Percentiles rank a stretch among this genome's conserved stretches.
These are phyloP conservation scores for Nicotiana paniculata DNA, from an alignment of 257 asterid species.

Conservation along the genomic window DNA sequence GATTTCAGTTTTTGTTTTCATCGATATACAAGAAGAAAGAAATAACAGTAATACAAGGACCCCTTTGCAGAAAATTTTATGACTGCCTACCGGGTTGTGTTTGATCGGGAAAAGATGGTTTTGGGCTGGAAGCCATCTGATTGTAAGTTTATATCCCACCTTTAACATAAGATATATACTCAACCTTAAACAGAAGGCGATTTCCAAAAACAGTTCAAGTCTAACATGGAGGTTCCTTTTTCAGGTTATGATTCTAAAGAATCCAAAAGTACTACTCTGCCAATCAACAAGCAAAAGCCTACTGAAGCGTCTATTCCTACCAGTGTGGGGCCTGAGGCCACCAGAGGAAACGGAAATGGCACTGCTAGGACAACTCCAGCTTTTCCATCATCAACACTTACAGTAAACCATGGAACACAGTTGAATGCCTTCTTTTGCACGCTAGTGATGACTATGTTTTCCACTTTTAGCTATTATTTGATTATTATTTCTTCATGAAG, in stretches of 20 bases:
- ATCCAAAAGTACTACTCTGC: constrained; percentile 31
- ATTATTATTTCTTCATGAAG: constrained; percentile 37
- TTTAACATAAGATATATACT: background rate
- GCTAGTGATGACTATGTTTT: constrained; percentile 26
- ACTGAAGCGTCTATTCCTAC: constrained; percentile 57
- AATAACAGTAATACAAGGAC: background rate
- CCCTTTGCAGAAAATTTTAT: constrained; percentile 66
- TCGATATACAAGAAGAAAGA: background rate
- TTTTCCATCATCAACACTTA: constrained; percentile 19
- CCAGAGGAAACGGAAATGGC: constrained; percentile 26
- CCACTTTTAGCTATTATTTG: constrained; percentile 29
- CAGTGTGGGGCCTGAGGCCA: constrained; percentile 50
- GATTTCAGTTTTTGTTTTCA: background rate
- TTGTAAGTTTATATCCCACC: constrained; percentile 42
- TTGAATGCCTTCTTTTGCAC: constrained; percentile 19
- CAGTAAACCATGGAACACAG: constrained; percentile 31
- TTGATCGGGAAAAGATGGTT: constrained; percentile 79
- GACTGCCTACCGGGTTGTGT: constrained; percentile 69
- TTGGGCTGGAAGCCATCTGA: constrained; percentile 74
- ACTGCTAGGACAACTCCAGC: constrained; percentile 24
- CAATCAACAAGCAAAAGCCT: constrained; percentile 32
- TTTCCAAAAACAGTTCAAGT: background rate
- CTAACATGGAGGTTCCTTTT: background rate
- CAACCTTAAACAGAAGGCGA: no score
- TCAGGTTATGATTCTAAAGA: constrained; percentile 27